Conservation (phyloP, 495 filamentous ascomycete species). For the Sordaria brevicollis region DNA sequence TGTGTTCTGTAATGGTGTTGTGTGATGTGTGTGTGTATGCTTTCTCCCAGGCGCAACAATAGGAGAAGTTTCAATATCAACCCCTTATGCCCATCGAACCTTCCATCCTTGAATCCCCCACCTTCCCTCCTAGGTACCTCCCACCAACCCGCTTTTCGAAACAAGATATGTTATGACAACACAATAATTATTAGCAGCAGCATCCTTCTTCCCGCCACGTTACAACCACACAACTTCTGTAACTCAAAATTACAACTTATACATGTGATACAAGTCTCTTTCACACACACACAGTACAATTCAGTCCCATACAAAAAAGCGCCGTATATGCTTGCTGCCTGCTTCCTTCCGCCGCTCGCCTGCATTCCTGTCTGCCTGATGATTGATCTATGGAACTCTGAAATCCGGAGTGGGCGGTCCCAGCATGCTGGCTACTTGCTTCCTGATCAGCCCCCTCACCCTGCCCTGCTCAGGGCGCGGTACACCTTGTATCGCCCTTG, state of each 20-base stretch:
- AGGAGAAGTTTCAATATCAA: neutral
- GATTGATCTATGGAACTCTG: neutral
- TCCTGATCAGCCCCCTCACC: conserved; percentile 48
- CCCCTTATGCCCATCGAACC: neutral
- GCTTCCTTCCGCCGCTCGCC: neutral
- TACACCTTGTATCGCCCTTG: conserved; percentile 63
- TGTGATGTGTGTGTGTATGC: neutral
- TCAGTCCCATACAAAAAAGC: neutral
- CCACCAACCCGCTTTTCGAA: neutral
- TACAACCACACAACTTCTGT: neutral
- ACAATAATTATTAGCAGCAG: neutral
- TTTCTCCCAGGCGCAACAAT: neutral
- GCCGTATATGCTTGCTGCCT: neutral
- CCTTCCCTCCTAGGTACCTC: neutral
- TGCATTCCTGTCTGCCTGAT: neutral
- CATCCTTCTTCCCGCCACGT: neutral
- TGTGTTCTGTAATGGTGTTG: neutral
- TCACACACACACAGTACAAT: too few relatives aligned
- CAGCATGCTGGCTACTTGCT: conserved; percentile 65
- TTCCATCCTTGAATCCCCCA: too few relatives aligned
- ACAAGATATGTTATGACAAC: too few relatives aligned
- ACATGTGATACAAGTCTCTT: neutral
- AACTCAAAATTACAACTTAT: neutral
- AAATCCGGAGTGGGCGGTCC: conserved; percentile 19
- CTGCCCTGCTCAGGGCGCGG: conserved; percentile 53